Percentiles rank a stretch among this genome's conserved stretches.
Evolutionary conservation across 148 eudicot genomes (phyloP).

Genomic region (Dysphania ambrosioides): DNA sequence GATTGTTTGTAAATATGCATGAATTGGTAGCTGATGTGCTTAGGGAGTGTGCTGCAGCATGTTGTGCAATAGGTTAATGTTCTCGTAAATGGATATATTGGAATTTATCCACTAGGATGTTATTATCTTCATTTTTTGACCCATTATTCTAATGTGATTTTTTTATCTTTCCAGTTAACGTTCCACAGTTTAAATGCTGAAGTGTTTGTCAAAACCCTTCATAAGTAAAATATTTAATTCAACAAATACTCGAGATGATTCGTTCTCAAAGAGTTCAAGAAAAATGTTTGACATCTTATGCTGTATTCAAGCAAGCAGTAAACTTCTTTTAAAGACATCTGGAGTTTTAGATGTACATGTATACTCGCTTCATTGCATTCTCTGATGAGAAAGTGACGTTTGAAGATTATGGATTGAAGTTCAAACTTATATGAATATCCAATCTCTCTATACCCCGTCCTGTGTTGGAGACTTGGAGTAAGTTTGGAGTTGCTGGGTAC

Average conservation of each 20-base stretch:
- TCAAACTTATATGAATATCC: background rate
- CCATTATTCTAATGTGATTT: background rate
- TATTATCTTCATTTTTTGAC: background rate
- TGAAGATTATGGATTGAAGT: background rate
- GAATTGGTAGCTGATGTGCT: background rate
- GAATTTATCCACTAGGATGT: background rate
- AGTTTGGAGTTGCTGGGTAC: background rate
- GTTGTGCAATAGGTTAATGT: background rate
- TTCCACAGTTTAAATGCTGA: background rate
- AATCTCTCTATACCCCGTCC: background rate
- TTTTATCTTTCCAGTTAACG: background rate
- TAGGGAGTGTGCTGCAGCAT: background rate
- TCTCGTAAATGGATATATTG: background rate
- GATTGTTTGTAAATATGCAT: background rate
- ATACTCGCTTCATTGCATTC: background rate
- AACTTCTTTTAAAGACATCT: background rate
- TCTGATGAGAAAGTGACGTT: background rate
- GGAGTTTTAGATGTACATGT: background rate
- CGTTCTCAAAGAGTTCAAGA: background rate
- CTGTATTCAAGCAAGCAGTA: background rate
- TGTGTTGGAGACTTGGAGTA: background rate
- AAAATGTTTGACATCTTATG: background rate
- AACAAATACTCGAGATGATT: background rate
- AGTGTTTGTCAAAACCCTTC: background rate
- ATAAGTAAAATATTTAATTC: no score